phyloP scores from a whole-genome alignment of 495 filamentous ascomycete species.

The Penicillium argentinense region DNA sequence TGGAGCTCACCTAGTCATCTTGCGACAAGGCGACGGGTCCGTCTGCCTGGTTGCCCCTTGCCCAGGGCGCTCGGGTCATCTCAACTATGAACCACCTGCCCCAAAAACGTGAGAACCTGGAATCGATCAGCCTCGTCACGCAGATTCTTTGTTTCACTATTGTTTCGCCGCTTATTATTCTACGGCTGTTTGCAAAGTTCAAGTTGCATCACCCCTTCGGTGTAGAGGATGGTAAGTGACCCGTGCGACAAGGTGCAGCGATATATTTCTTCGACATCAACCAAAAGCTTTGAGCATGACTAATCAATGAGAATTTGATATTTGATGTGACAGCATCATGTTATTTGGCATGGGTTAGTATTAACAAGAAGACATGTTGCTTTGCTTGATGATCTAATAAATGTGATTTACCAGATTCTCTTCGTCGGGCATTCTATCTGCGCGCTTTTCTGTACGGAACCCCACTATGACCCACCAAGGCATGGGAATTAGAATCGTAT shows the following conservation, averaged over 20 bases:
- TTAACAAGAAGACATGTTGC: no score
- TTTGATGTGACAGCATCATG: constrained; percentile 1
- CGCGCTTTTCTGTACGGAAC: background rate
- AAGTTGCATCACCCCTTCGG: constrained; percentile 1
- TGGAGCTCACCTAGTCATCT: background rate
- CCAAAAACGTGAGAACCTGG: background rate
- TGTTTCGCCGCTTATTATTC: background rate
- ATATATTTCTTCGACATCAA: background rate
- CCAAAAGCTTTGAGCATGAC: background rate
- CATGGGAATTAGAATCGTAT: no score
- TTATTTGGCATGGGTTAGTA: constrained; percentile 1
- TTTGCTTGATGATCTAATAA: background rate
- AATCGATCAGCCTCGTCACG: constrained; percentile 2
- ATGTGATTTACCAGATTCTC: background rate
- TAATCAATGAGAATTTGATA: background rate
- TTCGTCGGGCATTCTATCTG: constrained; percentile 1
- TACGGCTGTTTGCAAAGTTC: background rate
- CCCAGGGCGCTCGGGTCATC: background rate
- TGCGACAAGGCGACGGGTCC: no score
- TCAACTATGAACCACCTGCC: constrained; percentile 1
- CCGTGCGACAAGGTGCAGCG: no score
- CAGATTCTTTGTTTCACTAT: constrained; percentile 4
- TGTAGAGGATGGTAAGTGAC: constrained; percentile 4
- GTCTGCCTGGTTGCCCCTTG: no score
- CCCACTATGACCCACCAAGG: no score